Percentiles rank a stretch among this genome's conserved stretches.
These are phyloP conservation scores for Aspergillus spinulosporus DNA, from an alignment of 2,329 filamentous ascomycete species.

Conservation along the genomic window DNA sequence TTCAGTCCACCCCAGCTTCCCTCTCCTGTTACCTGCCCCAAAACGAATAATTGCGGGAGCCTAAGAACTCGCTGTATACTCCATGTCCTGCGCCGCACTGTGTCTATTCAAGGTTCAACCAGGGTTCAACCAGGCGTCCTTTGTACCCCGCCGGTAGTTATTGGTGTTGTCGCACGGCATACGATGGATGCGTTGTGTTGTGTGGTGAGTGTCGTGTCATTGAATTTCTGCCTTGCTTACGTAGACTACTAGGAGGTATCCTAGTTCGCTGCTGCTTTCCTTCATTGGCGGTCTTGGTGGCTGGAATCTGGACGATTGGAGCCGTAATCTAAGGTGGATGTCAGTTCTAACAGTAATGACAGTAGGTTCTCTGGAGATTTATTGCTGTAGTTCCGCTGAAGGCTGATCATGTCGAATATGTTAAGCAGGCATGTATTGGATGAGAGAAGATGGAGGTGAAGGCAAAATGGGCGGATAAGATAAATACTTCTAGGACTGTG, in stretches of 20 bases:
- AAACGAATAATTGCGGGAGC: not conserved
- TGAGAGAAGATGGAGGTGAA: too few species aligned
- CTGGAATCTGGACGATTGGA: not conserved
- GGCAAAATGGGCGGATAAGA: too few species aligned
- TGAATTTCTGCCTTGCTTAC: not conserved
- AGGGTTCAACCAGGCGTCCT: too few species aligned
- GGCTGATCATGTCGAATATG: too few species aligned
- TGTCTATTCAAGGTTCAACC: too few species aligned
- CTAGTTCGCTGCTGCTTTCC: not conserved
- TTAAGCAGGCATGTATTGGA: too few species aligned
- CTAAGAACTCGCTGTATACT: not conserved
- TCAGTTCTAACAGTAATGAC: too few species aligned
- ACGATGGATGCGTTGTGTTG: not conserved
- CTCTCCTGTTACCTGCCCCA: not conserved
- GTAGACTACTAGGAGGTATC: not conserved
- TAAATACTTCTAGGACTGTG: too few species aligned
- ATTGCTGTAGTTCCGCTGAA: too few species aligned
- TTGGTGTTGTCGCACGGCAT: constrained; percentile 3
- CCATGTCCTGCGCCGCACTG: not conserved
- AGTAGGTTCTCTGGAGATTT: too few species aligned
- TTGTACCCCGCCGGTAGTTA: not conserved
- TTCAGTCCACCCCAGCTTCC: not conserved
- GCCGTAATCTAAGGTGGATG: too few species aligned
- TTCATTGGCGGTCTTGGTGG: not conserved
- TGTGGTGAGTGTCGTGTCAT: not conserved